Evolutionary conservation across 2,329 filamentous ascomycete species (phyloP), one percentile per base, ranked within the genome.

Genomic region (Arthroderma sp.): DNA sequence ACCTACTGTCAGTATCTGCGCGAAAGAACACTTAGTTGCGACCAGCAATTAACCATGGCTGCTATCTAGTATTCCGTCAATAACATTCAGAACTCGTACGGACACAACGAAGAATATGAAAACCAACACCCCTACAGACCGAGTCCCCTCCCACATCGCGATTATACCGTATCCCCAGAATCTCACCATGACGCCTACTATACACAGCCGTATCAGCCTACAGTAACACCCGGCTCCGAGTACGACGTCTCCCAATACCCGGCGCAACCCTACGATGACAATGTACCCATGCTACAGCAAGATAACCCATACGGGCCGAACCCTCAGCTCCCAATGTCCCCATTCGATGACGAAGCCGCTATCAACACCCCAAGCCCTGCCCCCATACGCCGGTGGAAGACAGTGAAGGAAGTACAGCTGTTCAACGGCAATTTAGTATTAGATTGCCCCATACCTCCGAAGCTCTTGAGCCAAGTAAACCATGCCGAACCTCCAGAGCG

Each of bases 341-440:
- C 67, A 47, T 64, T 69, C 30, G 68, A 71, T 37, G 64, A 68
- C 40, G 52, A 55, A 38, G 57, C 47, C 10, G 30, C 39, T 6
- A 50, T 52, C 1, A 54, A 55, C 2, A 70, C 71, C 44, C 70
- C 74, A 15, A 72, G 70, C 52, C 75, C 71, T 45, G 75, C 69
- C 50, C 75, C 71, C 3, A 79, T 96, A 53, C 82, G 85, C 62
- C 77, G 91, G 61, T 96, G 86, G 85, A 98, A 96, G 72, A 98
- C 91, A 0, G 89, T 98, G 40, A 98, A 96, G 67, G 86, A 95
- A 69, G 89, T 98, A n/a, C 81, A 93, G 56, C 68, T 98, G 43
- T 98, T 94, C 72, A 83, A 93, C 53, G 91, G 91, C 51, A 98
- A 98, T 65, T 75, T 98, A 56, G 88, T 98, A 33, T 79, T 98